These are phyloP conservation scores for Paramecium biaurelia DNA, from an alignment of 73 alveolate genomes.

Conservation along the genomic window DNA sequence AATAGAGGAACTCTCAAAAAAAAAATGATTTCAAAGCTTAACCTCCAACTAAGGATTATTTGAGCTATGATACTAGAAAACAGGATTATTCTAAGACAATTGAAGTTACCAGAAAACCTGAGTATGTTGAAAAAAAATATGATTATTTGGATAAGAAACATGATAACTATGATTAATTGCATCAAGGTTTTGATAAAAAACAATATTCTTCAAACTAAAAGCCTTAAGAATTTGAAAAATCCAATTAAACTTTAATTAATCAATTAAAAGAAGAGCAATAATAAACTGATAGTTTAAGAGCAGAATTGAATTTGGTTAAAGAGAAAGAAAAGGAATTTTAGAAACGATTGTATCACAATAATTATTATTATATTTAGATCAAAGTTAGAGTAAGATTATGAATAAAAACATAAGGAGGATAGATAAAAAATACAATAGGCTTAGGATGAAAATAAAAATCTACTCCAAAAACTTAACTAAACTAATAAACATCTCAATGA, in stretches of 20 bases:
- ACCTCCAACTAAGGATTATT: constrained; percentile 25
- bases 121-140: constrained; percentile 16
- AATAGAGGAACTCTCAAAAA: constrained; percentile 23
- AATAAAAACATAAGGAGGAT: neutral
- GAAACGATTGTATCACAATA: neutral
- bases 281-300: neutral
- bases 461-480: neutral
- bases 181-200: neutral
- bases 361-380: neutral
- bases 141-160: constrained; percentile 19
- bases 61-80: neutral
- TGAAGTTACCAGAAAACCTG: neutral
- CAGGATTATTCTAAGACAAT: neutral
- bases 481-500: neutral
- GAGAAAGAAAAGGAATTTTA: constrained; percentile 7
- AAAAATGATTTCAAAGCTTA: constrained; percentile 47
- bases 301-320: neutral
- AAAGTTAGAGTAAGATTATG: constrained; percentile 25
- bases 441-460: neutral
- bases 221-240: neutral
- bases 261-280: neutral
- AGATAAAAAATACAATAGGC: neutral
- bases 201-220: neutral
- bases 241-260: neutral
- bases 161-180: neutral